Conservation (phyloP, 805 yeast species). For the Cyberlindnera bimundalis region DNA sequence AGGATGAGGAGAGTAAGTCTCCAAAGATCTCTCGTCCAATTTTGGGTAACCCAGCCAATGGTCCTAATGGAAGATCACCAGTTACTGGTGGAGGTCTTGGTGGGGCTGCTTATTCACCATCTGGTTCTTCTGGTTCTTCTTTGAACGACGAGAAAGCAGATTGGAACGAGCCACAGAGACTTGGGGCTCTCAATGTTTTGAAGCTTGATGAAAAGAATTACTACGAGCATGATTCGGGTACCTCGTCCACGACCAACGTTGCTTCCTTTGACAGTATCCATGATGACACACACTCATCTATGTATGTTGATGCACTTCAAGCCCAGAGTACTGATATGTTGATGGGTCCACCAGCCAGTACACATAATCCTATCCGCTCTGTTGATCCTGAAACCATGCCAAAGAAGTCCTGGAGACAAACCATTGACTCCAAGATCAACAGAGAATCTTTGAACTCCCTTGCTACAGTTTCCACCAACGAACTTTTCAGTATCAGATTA, state of each 20-base stretch:
- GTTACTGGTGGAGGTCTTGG: conserved; percentile 9
- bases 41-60: conserved; percentile 35
- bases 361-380: conserved; percentile 2
- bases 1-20: conserved; percentile 27
- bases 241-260: conserved; percentile 53
- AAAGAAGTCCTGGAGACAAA: conserved; percentile 60
- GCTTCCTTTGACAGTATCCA: conserved; percentile 29
- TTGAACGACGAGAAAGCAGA: conserved; percentile 27
- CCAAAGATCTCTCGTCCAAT: conserved; percentile 39
- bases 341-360: conserved; percentile 24
- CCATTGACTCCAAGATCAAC: conserved; percentile 30
- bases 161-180: conserved; percentile 31
- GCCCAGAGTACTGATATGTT: conserved; percentile 40
- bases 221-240: conserved; percentile 34
- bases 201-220: conserved; percentile 42
- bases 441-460: conserved; percentile 69
- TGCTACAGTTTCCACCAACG: conserved; percentile 84
- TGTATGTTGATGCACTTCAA: conserved; percentile 38
- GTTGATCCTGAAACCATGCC: conserved; percentile 24
- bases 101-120: conserved; percentile 14
- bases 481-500: conserved; percentile 72
- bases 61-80: conserved; percentile 28
- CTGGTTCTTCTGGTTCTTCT: conserved; percentile 31
- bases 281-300: conserved; percentile 28
- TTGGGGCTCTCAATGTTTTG: conserved; percentile 49